phyloP scores from a whole-genome alignment of 306 rosid genomes.

The Crataegus laevigata region DNA sequence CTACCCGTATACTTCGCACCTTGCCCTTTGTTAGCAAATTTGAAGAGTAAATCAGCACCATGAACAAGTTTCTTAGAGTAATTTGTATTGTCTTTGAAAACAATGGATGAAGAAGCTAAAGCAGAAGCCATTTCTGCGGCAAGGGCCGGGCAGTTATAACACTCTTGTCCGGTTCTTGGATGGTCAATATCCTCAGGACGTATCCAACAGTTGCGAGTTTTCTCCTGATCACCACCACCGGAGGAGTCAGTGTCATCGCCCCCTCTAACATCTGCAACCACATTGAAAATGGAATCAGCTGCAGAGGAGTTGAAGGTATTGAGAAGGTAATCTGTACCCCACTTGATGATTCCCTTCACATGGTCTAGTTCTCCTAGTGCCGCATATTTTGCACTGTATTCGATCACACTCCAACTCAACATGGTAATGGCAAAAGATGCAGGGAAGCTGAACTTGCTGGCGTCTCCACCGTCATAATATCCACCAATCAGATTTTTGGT shows the following conservation, averaged over 20 bases:
- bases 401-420: slow-evolving; percentile 71
- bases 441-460: slow-evolving; percentile 59
- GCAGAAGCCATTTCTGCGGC: slow-evolving; percentile 70
- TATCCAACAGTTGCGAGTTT: slow-evolving; percentile 46
- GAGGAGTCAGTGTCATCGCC: slow-evolving; percentile 16
- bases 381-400: slow-evolving; percentile 45
- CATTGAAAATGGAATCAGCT: slow-evolving; percentile 23
- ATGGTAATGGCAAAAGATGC: slow-evolving; percentile 47
- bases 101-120: slow-evolving; percentile 58
- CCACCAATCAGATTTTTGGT: slow-evolving; percentile 52
- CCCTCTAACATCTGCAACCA: slow-evolving; percentile 39
- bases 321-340: slow-evolving; percentile 58
- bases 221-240: slow-evolving; percentile 20
- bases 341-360: slow-evolving; percentile 50
- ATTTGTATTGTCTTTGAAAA: slow-evolving; percentile 49
- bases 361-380: slow-evolving; percentile 56
- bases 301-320: slow-evolving; percentile 45
- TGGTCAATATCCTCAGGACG: slow-evolving; percentile 58
- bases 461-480: slow-evolving; percentile 58
- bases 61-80: slow-evolving; percentile 58
- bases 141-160: slow-evolving; percentile 50
- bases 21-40: slow-evolving; percentile 20
- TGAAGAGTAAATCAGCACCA: slow-evolving; percentile 47
- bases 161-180: slow-evolving; percentile 34
- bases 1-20: slow-evolving; percentile 7